Base-by-base conservation (phyloP, 2,329 filamentous ascomycete species). In the Thelonectria discophora region DNA sequence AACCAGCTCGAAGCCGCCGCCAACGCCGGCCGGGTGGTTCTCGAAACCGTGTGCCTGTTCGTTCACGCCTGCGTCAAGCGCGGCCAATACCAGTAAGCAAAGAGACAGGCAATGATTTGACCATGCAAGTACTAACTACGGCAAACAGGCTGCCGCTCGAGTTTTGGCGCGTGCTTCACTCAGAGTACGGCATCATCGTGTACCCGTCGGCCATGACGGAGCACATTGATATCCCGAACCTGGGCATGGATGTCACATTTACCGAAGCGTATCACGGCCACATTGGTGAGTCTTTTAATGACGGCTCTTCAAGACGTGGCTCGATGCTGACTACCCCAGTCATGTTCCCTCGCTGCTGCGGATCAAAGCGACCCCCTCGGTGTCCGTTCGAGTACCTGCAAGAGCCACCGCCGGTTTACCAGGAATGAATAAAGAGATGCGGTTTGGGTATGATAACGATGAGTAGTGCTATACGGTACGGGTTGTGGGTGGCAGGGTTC, bases 21-120 rank as follows among this genome's bases (percentile, higher is more conserved):
- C 46, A 67, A 72, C 9, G 73, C 76, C 27, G 77, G 77, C 4
- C 68, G 65, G 10, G 58, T 79, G 20, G 72, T 79, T 12, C 66
- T 79, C 34, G 77, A 79, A 67, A 79, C 77, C 8, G 69, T 77
- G 13, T 79, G 77, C 46, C 60, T 79, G n/a, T 79, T 79, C 53
- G 70, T 79, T 21, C 77, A 79, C 55, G 72, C 76, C 21, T 77
- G 76, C 43, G 64, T 79, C 51, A 79, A 75, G 66, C 70, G 65
- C 8, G 76, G 74, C 9, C 77, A 79, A 49, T 79, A 74, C 66
- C 71, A 69, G 77, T 79, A 65, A 39, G 72, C 15, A 21, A 21
- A 9, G 9, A 32, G 5, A 3, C 18, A 4, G 34, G 21, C 6
- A 34, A 5, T 37, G 15, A 15, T 37, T 13, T 37, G 15, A 7